Percentiles rank a stretch among this genome's conserved stretches.
Conservation (phyloP, 1,284 basidiomycete species). For the Ustilago vetiveriae region DNA sequence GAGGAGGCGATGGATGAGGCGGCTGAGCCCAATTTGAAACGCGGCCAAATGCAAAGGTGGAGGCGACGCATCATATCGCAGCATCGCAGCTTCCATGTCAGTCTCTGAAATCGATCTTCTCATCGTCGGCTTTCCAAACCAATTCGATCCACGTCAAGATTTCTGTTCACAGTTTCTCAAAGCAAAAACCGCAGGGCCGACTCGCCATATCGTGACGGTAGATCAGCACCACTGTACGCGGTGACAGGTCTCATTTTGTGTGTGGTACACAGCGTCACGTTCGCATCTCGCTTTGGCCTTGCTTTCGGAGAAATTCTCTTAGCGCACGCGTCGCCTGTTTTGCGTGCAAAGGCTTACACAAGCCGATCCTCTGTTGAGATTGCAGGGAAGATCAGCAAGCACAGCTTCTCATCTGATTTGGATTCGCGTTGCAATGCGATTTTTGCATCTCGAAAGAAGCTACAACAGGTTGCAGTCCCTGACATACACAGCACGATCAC, state of each 20-base stretch:
- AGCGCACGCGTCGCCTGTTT: too few species aligned
- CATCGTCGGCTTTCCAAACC: background rate
- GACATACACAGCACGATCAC: constrained; percentile 4
- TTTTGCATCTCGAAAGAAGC: too few species aligned
- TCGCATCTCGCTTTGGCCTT: too few species aligned
- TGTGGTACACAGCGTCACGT: too few species aligned
- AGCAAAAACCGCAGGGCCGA: too few species aligned
- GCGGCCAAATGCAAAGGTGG: constrained; percentile 4
- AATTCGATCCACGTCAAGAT: too few species aligned
- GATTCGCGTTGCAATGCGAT: too few species aligned
- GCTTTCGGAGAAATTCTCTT: too few species aligned
- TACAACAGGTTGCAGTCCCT: too few species aligned
- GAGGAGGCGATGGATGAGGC: constrained; percentile 1
- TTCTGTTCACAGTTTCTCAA: too few species aligned
- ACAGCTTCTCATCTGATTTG: constrained; percentile 1
- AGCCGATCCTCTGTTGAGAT: constrained; percentile 6
- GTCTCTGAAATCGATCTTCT: constrained; percentile 20
- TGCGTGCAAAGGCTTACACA: constrained; percentile 2
- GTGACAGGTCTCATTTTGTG: too few species aligned
- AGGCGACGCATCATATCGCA: constrained; percentile 2
- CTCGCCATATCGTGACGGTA: background rate
- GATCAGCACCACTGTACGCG: background rate
- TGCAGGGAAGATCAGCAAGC: constrained; percentile 3
- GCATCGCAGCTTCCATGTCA: too few species aligned
- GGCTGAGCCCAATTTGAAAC: constrained; percentile 14